These are phyloP conservation scores for Alternaria sp. DNA, from an alignment of 2,329 filamentous ascomycete species.

Conservation along the genomic window DNA sequence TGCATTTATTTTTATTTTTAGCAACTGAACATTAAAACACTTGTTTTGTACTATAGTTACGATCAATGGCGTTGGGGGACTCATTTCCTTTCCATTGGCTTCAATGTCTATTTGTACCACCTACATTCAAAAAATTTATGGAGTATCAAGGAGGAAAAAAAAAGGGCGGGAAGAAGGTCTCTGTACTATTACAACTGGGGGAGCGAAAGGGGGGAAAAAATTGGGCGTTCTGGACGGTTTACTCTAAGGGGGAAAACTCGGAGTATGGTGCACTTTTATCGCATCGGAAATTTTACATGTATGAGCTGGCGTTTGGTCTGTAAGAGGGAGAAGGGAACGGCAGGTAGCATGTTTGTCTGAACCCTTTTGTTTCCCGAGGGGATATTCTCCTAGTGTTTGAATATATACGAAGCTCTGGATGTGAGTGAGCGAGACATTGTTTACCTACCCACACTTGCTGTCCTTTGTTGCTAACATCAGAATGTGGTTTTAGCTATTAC, in stretches of 20 bases:
- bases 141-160: not conserved
- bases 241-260: not conserved
- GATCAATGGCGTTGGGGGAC: not conserved
- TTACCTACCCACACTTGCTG: no score
- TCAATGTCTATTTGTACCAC: not conserved
- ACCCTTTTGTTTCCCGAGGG: not conserved
- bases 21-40: no score
- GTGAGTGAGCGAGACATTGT: not conserved
- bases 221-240: not conserved
- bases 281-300: not conserved
- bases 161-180: not conserved
- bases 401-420: not conserved
- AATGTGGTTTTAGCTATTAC: not conserved
- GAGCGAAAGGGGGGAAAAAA: no score
- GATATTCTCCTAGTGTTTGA: no score
- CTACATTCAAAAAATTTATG: not conserved
- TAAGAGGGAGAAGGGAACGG: fast-evolving
- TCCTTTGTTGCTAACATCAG: no score
- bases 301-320: not conserved
- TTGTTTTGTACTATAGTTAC: no score
- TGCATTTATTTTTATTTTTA: no score
- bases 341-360: not conserved
- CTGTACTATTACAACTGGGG: not conserved
- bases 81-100: not conserved
- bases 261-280: not conserved